Base-by-base conservation (phyloP, 2,329 filamentous ascomycete genomes). In the Waltergamsia citrina region DNA sequence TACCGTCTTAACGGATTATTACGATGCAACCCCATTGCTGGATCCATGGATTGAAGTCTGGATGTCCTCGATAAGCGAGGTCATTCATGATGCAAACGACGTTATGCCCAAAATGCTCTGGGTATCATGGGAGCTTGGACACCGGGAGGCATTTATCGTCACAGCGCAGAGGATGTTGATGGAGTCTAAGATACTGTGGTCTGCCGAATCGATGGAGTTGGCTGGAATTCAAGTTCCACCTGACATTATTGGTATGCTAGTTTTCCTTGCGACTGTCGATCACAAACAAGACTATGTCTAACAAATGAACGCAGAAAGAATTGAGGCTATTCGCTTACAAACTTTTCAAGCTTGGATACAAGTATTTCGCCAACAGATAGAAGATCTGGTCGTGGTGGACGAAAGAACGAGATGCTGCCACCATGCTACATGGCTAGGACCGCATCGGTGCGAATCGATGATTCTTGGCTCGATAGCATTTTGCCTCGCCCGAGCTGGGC, bases 371-470 rank as follows among this genome's bases (percentile, higher is more conserved):
- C 39, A 47, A 14, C 42, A 52, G 40, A 37, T 44, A 1, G 46
- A 48, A 10, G 40, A 44, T 16, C 43, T 54, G 3, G 32, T 50
- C 5, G 43, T 45, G 6, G 49, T 52, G 5, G 50, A 54, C 27
- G 51, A 53, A 32, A 43, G 43, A 15, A 47, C 49, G 3, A 44
- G 54, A 8, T 56, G 53, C 52, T 57, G 54, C 21, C 43, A 41
- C 1, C 49, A 56, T 34, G 53, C 53, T 2, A 43, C 44, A 4
- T 57, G 46, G 43, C 54, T 55, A 50, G 53, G 52, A 1, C 51
- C 45, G 6, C 54, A 57, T 32, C 42, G 49, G 7, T 58, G 54
- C 37, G 55, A 58, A 24, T 57, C 52, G 16, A 58, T 56, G 52
- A 56, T 57, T 7, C 42, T 57, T 1, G 52, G 53, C 2, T 57